Evolutionary conservation across 352 stramenopile species (phyloP).

Genomic region (Albugo laibachii): DNA sequence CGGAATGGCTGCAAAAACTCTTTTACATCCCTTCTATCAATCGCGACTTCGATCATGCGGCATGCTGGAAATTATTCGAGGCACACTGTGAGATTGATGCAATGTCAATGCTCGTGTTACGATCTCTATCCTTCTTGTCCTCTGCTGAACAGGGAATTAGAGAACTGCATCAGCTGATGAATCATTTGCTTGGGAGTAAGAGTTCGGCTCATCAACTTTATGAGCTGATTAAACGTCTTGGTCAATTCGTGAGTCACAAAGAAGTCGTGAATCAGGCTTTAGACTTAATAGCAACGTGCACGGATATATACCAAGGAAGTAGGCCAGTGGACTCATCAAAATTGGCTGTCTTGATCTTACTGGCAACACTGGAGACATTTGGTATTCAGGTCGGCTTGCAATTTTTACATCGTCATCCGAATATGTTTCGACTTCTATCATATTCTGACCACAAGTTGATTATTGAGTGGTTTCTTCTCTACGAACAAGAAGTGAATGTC

Average conservation of each 20-base stretch:
- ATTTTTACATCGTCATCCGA: no score
- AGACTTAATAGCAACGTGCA: slow-evolving; percentile 19
- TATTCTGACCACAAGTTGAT: slow-evolving; percentile 25
- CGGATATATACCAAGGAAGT: not conserved
- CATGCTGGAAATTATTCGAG: slow-evolving; percentile 37
- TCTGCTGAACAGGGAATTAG: not conserved
- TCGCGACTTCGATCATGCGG: slow-evolving; percentile 27
- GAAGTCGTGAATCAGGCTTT: slow-evolving; percentile 26
- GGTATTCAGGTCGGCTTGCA: no score
- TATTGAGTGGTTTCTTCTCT: slow-evolving; percentile 50
- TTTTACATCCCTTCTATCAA: no score
- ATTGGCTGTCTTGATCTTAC: no score
- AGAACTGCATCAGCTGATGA: not conserved
- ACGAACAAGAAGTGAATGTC: slow-evolving; percentile 36
- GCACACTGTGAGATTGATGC: slow-evolving; percentile 20
- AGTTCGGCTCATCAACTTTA: not conserved
- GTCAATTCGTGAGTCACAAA: slow-evolving; percentile 9
- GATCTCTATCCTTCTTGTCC: slow-evolving; percentile 1
- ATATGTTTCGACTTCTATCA: no score
- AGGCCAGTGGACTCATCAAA: no score
- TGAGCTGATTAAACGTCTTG: slow-evolving; percentile 1
- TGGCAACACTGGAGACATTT: no score
- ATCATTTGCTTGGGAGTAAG: not conserved
- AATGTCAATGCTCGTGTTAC: slow-evolving; percentile 24
- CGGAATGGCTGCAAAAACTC: no score